Percentiles rank a stretch among this genome's conserved stretches.
These are phyloP conservation scores for Fusarium sp. DNA, from an alignment of 2,329 filamentous ascomycete genomes.

Conservation along the genomic window DNA sequence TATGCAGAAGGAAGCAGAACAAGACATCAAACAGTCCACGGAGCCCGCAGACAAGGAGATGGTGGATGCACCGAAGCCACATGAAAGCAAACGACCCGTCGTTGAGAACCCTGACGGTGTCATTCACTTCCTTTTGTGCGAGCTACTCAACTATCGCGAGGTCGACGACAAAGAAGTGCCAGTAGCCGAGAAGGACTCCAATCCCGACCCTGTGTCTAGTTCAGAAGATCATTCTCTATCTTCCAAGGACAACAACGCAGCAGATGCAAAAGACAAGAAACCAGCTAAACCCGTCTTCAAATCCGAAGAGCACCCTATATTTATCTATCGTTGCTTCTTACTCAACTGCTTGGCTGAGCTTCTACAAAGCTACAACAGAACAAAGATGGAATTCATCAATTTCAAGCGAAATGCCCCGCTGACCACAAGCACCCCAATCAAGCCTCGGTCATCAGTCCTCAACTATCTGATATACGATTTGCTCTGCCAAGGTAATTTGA, in stretches of 20 bases:
- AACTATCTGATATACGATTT: slow-evolving; percentile 93
- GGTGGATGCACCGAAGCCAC: slow-evolving; percentile 71
- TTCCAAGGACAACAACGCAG: slow-evolving; percentile 46
- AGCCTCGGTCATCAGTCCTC: slow-evolving; percentile 89
- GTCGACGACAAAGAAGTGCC: slow-evolving; percentile 83
- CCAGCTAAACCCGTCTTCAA: slow-evolving; percentile 81
- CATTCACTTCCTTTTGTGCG: slow-evolving; percentile 92
- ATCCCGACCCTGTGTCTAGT: slow-evolving; percentile 49
- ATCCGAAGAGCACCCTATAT: slow-evolving; percentile 92
- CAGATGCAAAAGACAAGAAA: slow-evolving; percentile 70
- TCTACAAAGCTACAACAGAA: slow-evolving; percentile 88
- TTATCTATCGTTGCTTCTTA: slow-evolving; percentile 95
- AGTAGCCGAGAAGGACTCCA: slow-evolving; percentile 56
- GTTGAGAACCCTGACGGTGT: slow-evolving; percentile 95
- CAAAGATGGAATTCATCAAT: slow-evolving; percentile 99
- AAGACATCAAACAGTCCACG: slow-evolving; percentile 69
- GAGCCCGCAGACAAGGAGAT: slow-evolving; percentile 69
- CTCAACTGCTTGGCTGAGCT: slow-evolving; percentile 92
- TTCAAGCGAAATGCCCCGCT: slow-evolving; percentile 93
- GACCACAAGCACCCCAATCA: slow-evolving; percentile 87
- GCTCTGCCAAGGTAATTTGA: slow-evolving; percentile 69
- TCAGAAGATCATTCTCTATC: slow-evolving; percentile 43
- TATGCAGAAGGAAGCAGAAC: slow-evolving; percentile 24
- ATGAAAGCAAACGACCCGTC: slow-evolving; percentile 82
- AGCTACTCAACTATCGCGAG: slow-evolving; percentile 90